Conservation (phyloP, 2,329 filamentous ascomycete genomes). For the Talaromyces piceae region DNA sequence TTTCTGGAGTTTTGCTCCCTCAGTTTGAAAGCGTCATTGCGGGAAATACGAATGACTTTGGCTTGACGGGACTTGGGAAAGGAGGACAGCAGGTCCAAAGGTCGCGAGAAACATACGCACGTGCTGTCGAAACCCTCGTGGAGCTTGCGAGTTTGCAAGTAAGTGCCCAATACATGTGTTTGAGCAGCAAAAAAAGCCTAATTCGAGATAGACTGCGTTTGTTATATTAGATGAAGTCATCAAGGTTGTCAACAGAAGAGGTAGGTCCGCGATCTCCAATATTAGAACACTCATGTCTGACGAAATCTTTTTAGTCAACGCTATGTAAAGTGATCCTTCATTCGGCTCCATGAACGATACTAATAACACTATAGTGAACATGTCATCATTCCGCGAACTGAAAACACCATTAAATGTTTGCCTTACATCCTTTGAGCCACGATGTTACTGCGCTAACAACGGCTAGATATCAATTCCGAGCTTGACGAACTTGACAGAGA, state of each 20-base stretch:
- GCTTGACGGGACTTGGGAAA: conserved; percentile 89
- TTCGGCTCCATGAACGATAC: neutral
- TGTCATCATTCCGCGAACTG: conserved; percentile 91
- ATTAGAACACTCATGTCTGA: conserved; percentile 17
- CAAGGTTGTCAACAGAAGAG: conserved; percentile 96
- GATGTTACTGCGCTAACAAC: conserved; percentile 3
- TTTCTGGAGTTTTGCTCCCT: conserved; percentile 90
- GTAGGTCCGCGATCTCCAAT: conserved; percentile 38
- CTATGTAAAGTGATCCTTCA: conserved; percentile 58
- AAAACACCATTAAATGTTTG: conserved; percentile 97
- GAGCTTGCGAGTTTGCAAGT: conserved; percentile 87
- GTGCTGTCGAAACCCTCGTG: conserved; percentile 91
- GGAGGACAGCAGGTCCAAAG: conserved; percentile 94
- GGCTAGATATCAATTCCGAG: conserved; percentile 89
- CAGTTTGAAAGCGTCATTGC: conserved; percentile 85
- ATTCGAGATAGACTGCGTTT: conserved; percentile 66
- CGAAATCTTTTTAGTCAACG: conserved; percentile 60
- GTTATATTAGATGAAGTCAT: conserved; percentile 98
- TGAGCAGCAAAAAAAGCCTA: neutral
- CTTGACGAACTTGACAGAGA: conserved; percentile 95
- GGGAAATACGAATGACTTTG: conserved; percentile 92
- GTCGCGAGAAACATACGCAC: conserved; percentile 89
- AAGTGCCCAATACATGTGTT: conserved; percentile 13
- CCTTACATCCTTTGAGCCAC: neutral
- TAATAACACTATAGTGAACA: conserved; percentile 35